Conservation (phyloP, 345 rosid genomes). For the Mercurialis annua region DNA sequence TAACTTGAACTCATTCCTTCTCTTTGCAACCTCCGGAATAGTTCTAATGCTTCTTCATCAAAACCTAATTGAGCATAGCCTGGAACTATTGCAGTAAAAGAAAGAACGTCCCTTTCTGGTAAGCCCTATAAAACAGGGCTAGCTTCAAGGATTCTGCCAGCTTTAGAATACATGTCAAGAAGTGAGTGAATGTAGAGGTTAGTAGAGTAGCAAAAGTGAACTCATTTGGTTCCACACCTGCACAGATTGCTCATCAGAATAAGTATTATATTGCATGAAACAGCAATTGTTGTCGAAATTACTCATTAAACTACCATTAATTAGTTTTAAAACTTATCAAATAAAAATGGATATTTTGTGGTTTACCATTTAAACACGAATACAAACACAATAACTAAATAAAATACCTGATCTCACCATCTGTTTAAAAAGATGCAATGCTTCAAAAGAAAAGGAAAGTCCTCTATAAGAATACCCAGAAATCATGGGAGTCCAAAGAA, state of each 20-base stretch:
- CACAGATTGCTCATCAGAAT: too few species aligned
- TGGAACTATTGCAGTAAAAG: conserved; percentile 80
- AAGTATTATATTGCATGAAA: too few species aligned
- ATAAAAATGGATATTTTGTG: too few species aligned
- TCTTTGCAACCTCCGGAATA: conserved; percentile 53
- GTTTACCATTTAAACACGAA: too few species aligned
- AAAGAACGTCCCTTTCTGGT: conserved; percentile 89
- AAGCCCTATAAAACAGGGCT: conserved; percentile 58
- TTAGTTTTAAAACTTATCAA: too few species aligned
- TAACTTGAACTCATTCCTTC: conserved; percentile 80
- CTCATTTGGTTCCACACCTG: conserved; percentile 73
- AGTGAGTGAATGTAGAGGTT: conserved; percentile 83
- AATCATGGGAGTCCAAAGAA: conserved; percentile 93
- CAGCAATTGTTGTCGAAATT: background rate
- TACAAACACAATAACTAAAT: background rate
- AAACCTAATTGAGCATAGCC: conserved; percentile 86
- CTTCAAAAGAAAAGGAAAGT: conserved; percentile 40
- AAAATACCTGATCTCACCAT: conserved; percentile 70
- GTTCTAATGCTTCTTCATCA: conserved; percentile 70
- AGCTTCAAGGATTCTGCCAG: conserved; percentile 76
- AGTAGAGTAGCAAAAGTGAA: conserved; percentile 71
- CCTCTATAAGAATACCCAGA: conserved; percentile 82
- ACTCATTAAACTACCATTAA: conserved; percentile 7
- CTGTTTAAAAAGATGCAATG: conserved; percentile 54
- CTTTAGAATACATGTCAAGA: conserved; percentile 93